Conservation (phyloP, 768 basidiomycete species). For the Tubosaeta sp. region DNA sequence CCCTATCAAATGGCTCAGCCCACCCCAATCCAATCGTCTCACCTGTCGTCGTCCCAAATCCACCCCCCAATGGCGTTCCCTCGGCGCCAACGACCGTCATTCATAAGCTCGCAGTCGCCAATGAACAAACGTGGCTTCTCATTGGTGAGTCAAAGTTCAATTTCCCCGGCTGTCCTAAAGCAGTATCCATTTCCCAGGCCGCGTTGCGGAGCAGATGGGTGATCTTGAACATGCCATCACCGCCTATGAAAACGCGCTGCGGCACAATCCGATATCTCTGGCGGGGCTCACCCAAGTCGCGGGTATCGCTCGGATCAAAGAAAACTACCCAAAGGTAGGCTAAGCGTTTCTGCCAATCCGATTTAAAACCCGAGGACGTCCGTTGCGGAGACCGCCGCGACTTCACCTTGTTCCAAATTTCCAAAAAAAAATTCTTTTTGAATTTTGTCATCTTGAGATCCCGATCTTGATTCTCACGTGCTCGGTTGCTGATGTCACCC, state of each 20-base stretch:
- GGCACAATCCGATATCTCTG: slow-evolving; percentile 91
- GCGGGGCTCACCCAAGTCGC: slow-evolving; percentile 91
- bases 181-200: slow-evolving; percentile 51
- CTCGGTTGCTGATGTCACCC: slow-evolving; percentile 27
- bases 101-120: slow-evolving; percentile 77
- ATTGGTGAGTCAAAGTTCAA: slow-evolving; percentile 53
- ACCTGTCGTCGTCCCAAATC: slow-evolving; percentile 41
- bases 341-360: slow-evolving; percentile 30
- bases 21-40: slow-evolving; percentile 41
- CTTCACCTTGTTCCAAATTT: slow-evolving; percentile 10
- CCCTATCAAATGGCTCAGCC: slow-evolving; percentile 39
- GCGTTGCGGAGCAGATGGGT: slow-evolving; percentile 92
- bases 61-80: slow-evolving; percentile 26
- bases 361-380: slow-evolving; percentile 31
- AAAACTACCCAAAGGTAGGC: slow-evolving; percentile 90
- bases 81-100: slow-evolving; percentile 42
- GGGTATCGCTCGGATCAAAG: slow-evolving; percentile 94
- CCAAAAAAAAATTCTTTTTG: slow-evolving; percentile 4
- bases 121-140: slow-evolving; percentile 93
- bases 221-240: slow-evolving; percentile 89
- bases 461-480: slow-evolving; percentile 31
- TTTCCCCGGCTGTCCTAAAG: slow-evolving; percentile 14
- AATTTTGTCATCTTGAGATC: slow-evolving; percentile 18
- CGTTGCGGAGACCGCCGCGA: slow-evolving; percentile 17
- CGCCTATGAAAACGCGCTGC: slow-evolving; percentile 92